Evolutionary conservation across 352 stramenopile genomes (phyloP), one percentile per base, ranked within the genome.

Genomic region (Pythium aristosporum): DNA sequence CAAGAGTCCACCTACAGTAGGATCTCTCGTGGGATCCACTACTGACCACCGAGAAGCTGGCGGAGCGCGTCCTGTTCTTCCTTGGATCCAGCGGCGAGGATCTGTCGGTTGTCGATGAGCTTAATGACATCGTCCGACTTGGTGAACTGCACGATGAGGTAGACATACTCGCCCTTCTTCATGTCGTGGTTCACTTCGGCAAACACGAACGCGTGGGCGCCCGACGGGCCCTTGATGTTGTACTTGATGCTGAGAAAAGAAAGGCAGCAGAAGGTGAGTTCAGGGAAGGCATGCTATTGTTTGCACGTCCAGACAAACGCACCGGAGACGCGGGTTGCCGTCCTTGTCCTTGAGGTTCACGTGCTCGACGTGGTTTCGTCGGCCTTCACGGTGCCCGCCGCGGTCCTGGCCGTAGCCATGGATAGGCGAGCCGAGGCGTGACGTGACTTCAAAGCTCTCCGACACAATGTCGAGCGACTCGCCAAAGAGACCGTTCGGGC

Each of bases 301-400:
- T 13, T 21, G 9, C 11, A 8, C 54, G 4, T n/a, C 11, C 9
- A 63, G 0, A 30, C 1, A 10, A 16, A 69, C 73, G 42, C 47
- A 85, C 72, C 76, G 82, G 47, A 90, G 80, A 73, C 82, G 84
- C 55, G 82, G 80, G 57, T 88, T 89, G 63, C 85, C 93, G 46
- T 97, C 89, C 70, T 93, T 88, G 67, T 87, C 75, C 44, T 83
- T 88, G 61, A 98, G 94, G 69, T 98, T 84, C 20, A 97, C 96
- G 75, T 97, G 82, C 69, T 98, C 95, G 66, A 98, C 96, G 72
- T 96, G 97, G 77, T 98, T 98, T 59, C 93, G 79, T 68, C 95
- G 88, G 51, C 95, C 93, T 71, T 98, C 95, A 36, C 93, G 91
- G 76, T 96, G 83, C 7, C 91, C 88, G 50, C 89, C 89, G 72